These are phyloP conservation scores for Cryptosporidium xiaoi DNA, from an alignment of 169 alveolate genomes.

Conservation along the genomic window DNA sequence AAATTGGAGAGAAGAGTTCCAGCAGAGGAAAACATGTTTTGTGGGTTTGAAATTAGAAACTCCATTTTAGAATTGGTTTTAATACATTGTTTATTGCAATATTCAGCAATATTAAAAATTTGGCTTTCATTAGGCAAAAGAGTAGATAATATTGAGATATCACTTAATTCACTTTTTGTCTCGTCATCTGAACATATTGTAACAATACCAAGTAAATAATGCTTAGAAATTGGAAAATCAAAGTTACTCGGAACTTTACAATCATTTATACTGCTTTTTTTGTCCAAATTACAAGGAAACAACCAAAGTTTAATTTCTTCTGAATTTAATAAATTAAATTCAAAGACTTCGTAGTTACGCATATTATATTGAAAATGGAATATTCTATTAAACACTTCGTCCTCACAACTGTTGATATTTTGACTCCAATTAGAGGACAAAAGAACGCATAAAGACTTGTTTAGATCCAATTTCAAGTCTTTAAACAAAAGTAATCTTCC, in stretches of 20 bases:
- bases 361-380: constrained; percentile 18
- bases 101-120: constrained; percentile 48
- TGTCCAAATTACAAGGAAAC: constrained; percentile 21
- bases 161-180: background rate
- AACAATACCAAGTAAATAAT: constrained; percentile 48
- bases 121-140: constrained; percentile 50
- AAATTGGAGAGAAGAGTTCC: constrained; percentile 65
- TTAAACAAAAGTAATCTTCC: background rate
- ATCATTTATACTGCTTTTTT: background rate
- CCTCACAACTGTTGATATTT: background rate
- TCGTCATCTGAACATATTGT: background rate
- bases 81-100: constrained; percentile 24
- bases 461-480: background rate
- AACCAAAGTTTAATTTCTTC: constrained; percentile 6
- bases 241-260: background rate
- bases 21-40: constrained; percentile 54
- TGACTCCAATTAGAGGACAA: constrained; percentile 48
- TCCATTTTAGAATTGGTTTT: constrained; percentile 46
- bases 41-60: constrained; percentile 6
- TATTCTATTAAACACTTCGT: constrained; percentile 8
- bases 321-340: constrained; percentile 8
- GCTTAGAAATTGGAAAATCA: constrained; percentile 38
- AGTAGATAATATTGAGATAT: background rate
- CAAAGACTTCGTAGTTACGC: constrained; percentile 32
- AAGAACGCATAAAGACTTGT: constrained; percentile 32